phyloP scores from a whole-genome alignment of 1,139 yeast species.

The Kodamaea sp. region DNA sequence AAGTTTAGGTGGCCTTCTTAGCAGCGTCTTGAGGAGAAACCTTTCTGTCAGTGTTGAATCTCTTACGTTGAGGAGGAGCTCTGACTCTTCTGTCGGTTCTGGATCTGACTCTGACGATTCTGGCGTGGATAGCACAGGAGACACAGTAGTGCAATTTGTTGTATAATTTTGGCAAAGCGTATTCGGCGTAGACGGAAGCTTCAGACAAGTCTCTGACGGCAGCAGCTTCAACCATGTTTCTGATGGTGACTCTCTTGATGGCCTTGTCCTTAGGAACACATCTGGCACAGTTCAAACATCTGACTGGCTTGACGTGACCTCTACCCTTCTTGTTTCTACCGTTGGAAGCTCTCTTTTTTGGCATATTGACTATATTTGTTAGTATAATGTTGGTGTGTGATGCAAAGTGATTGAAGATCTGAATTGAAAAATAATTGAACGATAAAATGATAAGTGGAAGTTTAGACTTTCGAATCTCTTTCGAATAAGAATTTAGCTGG shows the following conservation, averaged over 20 bases:
- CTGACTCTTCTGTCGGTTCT: constrained; percentile 98
- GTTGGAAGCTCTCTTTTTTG: constrained; percentile 99
- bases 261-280: constrained; percentile 99
- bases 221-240: constrained; percentile 99
- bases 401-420: too few species aligned
- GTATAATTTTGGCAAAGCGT: constrained; percentile 99
- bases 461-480: too few species aligned
- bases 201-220: constrained; percentile 99
- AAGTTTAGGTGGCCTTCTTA: constrained; percentile 65
- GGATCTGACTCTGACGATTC: constrained; percentile 99
- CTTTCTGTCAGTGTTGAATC: constrained; percentile 96
- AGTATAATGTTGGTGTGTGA: too few species aligned
- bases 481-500: too few species aligned
- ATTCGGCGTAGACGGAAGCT: constrained; percentile 98
- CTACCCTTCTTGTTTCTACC: constrained; percentile 99
- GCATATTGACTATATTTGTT: constrained; percentile 64
- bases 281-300: constrained; percentile 99
- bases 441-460: too few species aligned
- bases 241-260: constrained; percentile 99
- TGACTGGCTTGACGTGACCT: constrained; percentile 99
- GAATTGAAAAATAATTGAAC: too few species aligned
- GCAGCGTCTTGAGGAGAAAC: constrained; percentile 98
- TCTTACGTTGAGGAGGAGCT: constrained; percentile 99
- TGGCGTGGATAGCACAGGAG: constrained; percentile 99
- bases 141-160: constrained; percentile 99